Conservation (phyloP, 208 protist species). For the Wallacemonas sp. region DNA sequence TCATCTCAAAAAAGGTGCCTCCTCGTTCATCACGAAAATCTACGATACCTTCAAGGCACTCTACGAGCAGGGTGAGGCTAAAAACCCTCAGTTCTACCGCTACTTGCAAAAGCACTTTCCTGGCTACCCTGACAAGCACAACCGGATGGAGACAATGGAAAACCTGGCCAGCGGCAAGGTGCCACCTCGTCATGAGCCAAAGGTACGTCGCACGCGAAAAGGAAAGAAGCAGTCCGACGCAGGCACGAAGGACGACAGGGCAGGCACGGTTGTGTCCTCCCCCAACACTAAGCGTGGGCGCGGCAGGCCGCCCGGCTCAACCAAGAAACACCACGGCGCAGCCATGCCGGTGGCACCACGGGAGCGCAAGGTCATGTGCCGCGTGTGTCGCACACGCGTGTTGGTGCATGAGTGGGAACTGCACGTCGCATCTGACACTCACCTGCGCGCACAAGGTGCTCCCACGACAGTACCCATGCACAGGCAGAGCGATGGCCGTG, state of each 20-base stretch:
- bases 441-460: slow-evolving; percentile 19
- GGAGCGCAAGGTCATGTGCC: slow-evolving; percentile 61
- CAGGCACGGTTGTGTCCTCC: too few relatives aligned
- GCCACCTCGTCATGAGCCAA: slow-evolving; percentile 48
- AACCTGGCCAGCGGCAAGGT: slow-evolving; percentile 52
- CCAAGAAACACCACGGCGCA: not conserved
- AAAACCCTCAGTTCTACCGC: slow-evolving; percentile 33
- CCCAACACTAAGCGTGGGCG: not conserved
- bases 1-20: slow-evolving; percentile 33
- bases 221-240: not conserved
- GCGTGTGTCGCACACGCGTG: slow-evolving; percentile 63
- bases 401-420: slow-evolving; percentile 37
- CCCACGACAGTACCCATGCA: too few relatives aligned
- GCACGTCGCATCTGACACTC: slow-evolving; percentile 42
- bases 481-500: too few relatives aligned
- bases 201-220: slow-evolving; percentile 3
- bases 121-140: slow-evolving; percentile 73
- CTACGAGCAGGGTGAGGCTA: slow-evolving; percentile 23
- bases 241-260: slow-evolving; percentile 11
- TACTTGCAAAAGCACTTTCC: slow-evolving; percentile 66
- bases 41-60: slow-evolving; percentile 65
- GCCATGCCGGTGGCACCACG: too few relatives aligned
- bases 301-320: not conserved
- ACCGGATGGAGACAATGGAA: slow-evolving; percentile 65
- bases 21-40: slow-evolving; percentile 64